Conservation (phyloP, 2,329 filamentous ascomycete species). For the Colletotrichum eremochloae region DNA sequence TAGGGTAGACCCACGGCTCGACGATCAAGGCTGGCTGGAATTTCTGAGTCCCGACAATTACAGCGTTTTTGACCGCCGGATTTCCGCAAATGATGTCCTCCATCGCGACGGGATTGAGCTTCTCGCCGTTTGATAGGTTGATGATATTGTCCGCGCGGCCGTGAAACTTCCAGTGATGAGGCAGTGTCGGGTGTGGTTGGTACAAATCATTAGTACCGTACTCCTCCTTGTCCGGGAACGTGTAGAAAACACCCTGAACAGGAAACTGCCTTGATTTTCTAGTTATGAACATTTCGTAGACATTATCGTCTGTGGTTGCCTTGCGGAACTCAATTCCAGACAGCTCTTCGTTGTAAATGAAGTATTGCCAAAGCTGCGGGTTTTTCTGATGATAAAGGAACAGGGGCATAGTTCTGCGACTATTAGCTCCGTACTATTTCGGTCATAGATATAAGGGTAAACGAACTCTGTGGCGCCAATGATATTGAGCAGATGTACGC, state of each 20-base stretch:
- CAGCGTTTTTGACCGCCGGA: slow-evolving; percentile 54
- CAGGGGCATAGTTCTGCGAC: background rate
- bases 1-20: slow-evolving; percentile 55
- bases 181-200: slow-evolving; percentile 53
- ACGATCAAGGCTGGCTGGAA: slow-evolving; percentile 64
- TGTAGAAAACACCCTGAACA: slow-evolving; percentile 56
- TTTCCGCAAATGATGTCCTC: slow-evolving; percentile 57
- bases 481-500: slow-evolving; percentile 52
- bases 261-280: slow-evolving; percentile 54
- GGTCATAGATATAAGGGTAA: too few relatives aligned
- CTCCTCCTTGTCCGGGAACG: slow-evolving; percentile 52
- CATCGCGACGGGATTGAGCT: slow-evolving; percentile 61
- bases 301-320: slow-evolving; percentile 46
- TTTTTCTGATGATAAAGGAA: slow-evolving; percentile 55
- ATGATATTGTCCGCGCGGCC: slow-evolving; percentile 57
- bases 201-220: slow-evolving; percentile 61
- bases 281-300: slow-evolving; percentile 55
- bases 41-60: slow-evolving; percentile 60
- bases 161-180: slow-evolving; percentile 51
- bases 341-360: slow-evolving; percentile 51
- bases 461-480: slow-evolving; percentile 58
- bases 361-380: slow-evolving; percentile 32
- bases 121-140: slow-evolving; percentile 65
- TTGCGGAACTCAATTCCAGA: slow-evolving; percentile 58
- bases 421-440: background rate